Conservation (phyloP, 441 rosid genomes). For the Rhodomyrtus psidioides region DNA sequence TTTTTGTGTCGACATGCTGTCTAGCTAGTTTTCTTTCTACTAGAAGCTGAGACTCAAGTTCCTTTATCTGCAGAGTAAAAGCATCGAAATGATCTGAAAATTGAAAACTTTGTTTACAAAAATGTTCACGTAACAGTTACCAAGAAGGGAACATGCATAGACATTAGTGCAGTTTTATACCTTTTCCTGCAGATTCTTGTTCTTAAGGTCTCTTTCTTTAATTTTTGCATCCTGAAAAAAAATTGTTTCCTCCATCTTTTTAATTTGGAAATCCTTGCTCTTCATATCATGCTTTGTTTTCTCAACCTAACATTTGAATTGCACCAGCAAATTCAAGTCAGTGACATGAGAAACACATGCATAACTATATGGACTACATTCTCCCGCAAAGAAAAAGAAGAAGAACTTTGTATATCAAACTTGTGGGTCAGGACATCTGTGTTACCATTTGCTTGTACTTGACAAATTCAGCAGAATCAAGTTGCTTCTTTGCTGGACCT, state of each 20-base stretch:
- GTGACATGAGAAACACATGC: neutral
- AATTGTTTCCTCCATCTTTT: conserved; percentile 77
- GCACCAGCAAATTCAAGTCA: neutral
- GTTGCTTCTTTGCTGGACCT: conserved; percentile 83
- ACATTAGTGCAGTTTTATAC: conserved; percentile 16
- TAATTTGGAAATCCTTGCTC: conserved; percentile 78
- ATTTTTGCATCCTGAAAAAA: conserved; percentile 58
- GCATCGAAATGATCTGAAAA: neutral
- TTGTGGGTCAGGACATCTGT: neutral
- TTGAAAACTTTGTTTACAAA: neutral
- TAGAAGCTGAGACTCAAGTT: conserved; percentile 82
- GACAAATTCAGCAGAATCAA: conserved; percentile 66
- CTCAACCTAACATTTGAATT: conserved; percentile 41
- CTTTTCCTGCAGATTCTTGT: conserved; percentile 86
- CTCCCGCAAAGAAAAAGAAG: neutral
- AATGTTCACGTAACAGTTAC: neutral
- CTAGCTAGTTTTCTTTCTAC: conserved; percentile 93
- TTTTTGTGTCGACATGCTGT: conserved; percentile 87
- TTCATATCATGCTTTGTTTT: conserved; percentile 78
- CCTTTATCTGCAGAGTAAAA: conserved; percentile 51
- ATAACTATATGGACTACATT: neutral
- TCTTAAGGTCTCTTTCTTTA: conserved; percentile 74
- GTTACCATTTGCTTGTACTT: conserved; percentile 81
- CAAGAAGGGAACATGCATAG: neutral
- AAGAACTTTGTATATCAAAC: neutral